Percentiles rank a stretch among this genome's conserved stretches.
phyloP scores from a whole-genome alignment of 768 basidiomycete species.

The Royoungia palumana region DNA sequence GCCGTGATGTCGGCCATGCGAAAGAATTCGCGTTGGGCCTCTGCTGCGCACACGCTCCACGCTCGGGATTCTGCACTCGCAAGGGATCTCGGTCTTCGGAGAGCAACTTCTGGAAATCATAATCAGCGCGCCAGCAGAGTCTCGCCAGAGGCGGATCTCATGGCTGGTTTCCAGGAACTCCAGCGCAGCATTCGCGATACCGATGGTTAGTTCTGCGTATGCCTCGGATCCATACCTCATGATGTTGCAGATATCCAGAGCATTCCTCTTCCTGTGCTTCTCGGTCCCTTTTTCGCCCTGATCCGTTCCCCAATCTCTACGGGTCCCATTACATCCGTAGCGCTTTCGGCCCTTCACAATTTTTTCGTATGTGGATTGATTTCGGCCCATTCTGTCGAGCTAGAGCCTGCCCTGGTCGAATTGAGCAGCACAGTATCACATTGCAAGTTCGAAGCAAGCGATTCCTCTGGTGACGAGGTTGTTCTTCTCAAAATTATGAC shows the following conservation, averaged over 20 bases:
- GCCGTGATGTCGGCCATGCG: conserved; percentile 93
- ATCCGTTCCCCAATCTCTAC: conserved; percentile 93
- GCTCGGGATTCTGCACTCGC: conserved; percentile 66
- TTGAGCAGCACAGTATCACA: conserved; percentile 88
- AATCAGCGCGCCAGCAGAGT: conserved; percentile 45
- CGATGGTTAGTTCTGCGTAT: conserved; percentile 46
- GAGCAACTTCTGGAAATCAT: conserved; percentile 48
- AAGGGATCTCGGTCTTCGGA: conserved; percentile 69
- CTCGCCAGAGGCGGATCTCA: conserved; percentile 77
- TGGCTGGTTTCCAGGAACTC: conserved; percentile 86
- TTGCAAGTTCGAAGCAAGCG: conserved; percentile 97
- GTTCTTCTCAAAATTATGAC: conserved; percentile 89
- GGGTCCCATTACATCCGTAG: conserved; percentile 95
- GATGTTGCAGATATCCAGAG: conserved; percentile 53
- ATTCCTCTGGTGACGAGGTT: conserved; percentile 96
- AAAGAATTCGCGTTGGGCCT: conserved; percentile 96
- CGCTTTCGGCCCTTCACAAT: conserved; percentile 81
- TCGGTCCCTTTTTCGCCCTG: conserved; percentile 88
- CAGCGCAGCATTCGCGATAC: conserved; percentile 69
- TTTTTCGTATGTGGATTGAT: conserved; percentile 83
- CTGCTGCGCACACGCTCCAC: conserved; percentile 59
- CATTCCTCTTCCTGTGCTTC: conserved; percentile 58
- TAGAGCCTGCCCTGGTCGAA: conserved; percentile 71
- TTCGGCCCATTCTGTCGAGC: conserved; percentile 46
- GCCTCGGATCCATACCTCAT: conserved; percentile 11